phyloP scores from a whole-genome alignment of 306 rosid species.

The Quercus suber region DNA sequence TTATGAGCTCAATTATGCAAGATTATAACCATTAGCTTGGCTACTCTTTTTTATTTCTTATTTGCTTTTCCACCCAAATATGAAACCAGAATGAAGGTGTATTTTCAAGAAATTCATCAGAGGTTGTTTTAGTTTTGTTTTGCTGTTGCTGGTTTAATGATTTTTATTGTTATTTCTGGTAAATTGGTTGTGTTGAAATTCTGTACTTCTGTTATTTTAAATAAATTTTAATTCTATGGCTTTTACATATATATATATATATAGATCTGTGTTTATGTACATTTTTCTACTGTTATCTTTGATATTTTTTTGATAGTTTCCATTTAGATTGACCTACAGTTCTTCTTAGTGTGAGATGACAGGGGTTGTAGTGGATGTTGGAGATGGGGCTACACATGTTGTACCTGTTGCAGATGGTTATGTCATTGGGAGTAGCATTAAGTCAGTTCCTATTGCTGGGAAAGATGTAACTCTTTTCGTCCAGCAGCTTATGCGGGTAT shows the following conservation, averaged over 20 bases:
- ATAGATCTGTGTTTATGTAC: neutral
- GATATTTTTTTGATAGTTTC: neutral
- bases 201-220: neutral
- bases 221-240: neutral
- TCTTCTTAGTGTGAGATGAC: conserved; percentile 98
- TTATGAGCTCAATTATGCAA: neutral
- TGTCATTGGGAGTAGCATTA: conserved; percentile 98
- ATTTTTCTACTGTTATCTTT: neutral
- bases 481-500: conserved; percentile 98
- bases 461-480: conserved; percentile 90
- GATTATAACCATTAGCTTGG: neutral
- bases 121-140: neutral
- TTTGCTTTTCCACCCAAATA: neutral
- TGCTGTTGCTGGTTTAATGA: neutral
- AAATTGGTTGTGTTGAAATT: neutral
- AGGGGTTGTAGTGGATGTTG: conserved; percentile 97
- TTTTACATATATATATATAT: neutral
- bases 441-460: conserved; percentile 89
- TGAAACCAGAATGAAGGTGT: neutral
- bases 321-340: conserved; percentile 46
- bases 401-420: conserved; percentile 99
- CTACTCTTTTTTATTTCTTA: neutral
- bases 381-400: conserved; percentile 94
- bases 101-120: neutral
- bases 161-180: neutral